These are phyloP conservation scores for Tuber microsphaerosporum DNA, from an alignment of 495 filamentous ascomycete species.

Conservation along the genomic window DNA sequence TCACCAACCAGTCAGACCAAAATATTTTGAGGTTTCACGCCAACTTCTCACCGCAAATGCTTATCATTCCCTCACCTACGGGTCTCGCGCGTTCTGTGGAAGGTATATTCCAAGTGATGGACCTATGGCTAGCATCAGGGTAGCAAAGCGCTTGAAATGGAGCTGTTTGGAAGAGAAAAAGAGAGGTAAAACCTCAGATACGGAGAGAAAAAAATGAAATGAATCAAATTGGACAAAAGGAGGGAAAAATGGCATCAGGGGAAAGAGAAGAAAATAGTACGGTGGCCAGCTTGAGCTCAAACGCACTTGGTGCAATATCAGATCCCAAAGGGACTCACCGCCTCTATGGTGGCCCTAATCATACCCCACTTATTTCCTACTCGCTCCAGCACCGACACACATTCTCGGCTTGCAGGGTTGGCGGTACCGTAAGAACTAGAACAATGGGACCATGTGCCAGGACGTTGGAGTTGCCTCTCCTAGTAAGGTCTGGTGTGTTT, in stretches of 20 bases:
- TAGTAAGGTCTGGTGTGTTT: too few relatives aligned
- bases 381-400: too few relatives aligned
- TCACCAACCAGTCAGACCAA: neutral
- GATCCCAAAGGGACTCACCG: neutral
- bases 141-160: neutral
- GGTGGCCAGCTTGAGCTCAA: neutral
- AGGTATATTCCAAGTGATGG: neutral
- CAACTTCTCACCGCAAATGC: neutral
- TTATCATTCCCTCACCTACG: neutral
- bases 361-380: neutral
- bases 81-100: neutral
- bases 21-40: conserved; percentile 7
- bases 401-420: neutral
- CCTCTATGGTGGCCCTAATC: neutral
- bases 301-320: neutral
- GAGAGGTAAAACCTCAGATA: neutral
- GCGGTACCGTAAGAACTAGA: neutral
- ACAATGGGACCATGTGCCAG: too few relatives aligned
- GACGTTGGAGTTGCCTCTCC: too few relatives aligned
- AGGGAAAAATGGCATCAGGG: neutral
- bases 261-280: neutral
- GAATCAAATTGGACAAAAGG: neutral
- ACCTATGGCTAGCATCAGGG: neutral
- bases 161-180: neutral
- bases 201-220: neutral